Base-by-base conservation (phyloP, 805 yeast genomes). In the Blastobotrys parvus region DNA sequence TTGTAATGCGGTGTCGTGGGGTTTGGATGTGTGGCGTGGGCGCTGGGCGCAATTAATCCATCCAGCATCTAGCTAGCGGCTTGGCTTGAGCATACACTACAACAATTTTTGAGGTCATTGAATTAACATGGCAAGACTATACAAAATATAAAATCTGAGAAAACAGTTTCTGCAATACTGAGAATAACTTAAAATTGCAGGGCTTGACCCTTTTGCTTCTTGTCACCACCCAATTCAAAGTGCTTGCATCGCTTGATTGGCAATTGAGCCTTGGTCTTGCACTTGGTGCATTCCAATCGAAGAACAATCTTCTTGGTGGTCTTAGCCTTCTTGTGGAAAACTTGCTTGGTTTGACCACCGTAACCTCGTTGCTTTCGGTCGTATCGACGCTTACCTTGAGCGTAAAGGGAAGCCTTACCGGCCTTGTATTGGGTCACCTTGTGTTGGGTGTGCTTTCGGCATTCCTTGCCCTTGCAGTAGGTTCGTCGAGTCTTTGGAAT, bases 351-450 rank as follows among this genome's bases (percentile, higher is more conserved):
- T 80, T 92, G 99, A 86, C 99, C 99, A 86, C 99, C 99, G 78
- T 80, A 92, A 88, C 98, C 98, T 66, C 84, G 71, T 80, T 92
- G 98, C 77, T 92, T 92, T 78, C 99, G 95, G 90, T 92, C 98
- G 80, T 92, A 92, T 81, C 99, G 89, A 82, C 99, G 88, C 90
- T 94, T 92, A 83, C 99, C 99, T 79, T 92, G 97, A 63, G 97
- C 96, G 70, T 80, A 88, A 66, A 89, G 82, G 58, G 97, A 90
- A 71, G 98, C 97, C 80, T 92, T 92, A 78, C 99, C 98, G 71
- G 97, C 95, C 70, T 92, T 92, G 94, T 92, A 92, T 80, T 92
- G 99, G 74, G 99, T 90, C 69, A 92, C 98, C 82, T 90, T 92
- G 94, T 92, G 98, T 77, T 88, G 97, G 68, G 97, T 90, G 92